Conservation (phyloP, 257 asterid species). For the Solanum clarkiae region DNA sequence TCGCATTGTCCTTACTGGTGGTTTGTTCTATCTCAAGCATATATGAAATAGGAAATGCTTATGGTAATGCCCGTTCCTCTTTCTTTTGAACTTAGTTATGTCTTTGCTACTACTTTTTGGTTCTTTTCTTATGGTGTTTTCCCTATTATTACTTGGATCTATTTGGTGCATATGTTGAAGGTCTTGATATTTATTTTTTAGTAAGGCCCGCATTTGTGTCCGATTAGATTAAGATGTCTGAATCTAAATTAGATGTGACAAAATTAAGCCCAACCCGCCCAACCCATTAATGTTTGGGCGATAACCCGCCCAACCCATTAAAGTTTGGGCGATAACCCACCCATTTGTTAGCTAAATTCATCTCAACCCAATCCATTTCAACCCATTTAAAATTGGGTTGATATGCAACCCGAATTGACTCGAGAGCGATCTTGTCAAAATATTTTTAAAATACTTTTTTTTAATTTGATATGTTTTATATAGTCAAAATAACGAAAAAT, state of each 20-base stretch:
- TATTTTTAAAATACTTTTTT: too few species aligned
- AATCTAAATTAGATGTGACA: background rate
- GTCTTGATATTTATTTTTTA: background rate
- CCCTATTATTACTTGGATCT: background rate
- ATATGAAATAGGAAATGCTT: conserved; percentile 97
- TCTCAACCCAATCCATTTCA: too few species aligned
- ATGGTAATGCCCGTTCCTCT: conserved; percentile 45
- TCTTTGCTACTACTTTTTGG: background rate
- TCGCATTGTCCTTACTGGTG: conserved; percentile 59
- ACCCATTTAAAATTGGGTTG: too few species aligned
- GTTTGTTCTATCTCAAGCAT: conserved; percentile 82
- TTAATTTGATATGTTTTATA: too few species aligned
- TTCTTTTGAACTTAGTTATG: background rate
- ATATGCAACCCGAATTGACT: too few species aligned
- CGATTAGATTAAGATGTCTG: background rate
- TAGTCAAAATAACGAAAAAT: too few species aligned
- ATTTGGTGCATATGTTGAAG: background rate
- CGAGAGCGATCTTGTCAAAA: too few species aligned
- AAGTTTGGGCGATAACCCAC: too few species aligned
- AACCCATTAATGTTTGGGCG: too few species aligned
- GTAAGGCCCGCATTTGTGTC: background rate
- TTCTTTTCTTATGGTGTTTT: background rate
- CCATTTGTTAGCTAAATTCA: too few species aligned
- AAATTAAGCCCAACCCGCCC: too few species aligned
- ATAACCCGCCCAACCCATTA: too few species aligned